Evolutionary conservation across 371 early-diverging fungal genomes (phyloP).

Genomic region (Basidiobolus meristosporus): DNA sequence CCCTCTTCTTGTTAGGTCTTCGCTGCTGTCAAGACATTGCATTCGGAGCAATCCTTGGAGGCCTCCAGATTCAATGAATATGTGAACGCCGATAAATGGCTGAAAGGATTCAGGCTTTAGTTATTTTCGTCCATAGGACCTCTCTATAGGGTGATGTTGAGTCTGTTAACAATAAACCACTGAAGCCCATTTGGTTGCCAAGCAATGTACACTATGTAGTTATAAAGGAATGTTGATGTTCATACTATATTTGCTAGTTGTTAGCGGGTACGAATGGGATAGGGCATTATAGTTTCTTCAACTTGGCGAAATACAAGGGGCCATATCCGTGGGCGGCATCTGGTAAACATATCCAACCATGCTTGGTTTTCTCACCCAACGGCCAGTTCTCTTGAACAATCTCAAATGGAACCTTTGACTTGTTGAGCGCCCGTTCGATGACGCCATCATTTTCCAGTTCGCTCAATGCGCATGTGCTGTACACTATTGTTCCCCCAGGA

Average conservation of each 20-base stretch:
- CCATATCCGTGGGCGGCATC: conserved; percentile 31
- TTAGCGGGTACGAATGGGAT: too few relatives aligned
- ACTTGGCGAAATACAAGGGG: conserved; percentile 26
- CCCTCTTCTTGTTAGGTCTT: conserved; percentile 1
- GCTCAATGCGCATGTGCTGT: conserved; percentile 53
- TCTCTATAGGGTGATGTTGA: too few relatives aligned
- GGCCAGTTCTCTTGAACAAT: conserved; percentile 10
- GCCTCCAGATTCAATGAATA: conserved; percentile 13
- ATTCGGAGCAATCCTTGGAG: conserved; percentile 7
- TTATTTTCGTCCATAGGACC: too few relatives aligned
- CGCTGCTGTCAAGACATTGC: conserved; percentile 10
- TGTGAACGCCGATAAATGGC: conserved; percentile 21
- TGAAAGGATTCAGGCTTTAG: too few relatives aligned
- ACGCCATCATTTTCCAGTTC: conserved; percentile 51
- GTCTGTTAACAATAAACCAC: too few relatives aligned
- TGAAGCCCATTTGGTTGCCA: too few relatives aligned
- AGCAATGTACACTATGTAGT: too few relatives aligned
- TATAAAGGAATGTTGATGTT: too few relatives aligned
- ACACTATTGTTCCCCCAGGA: conserved; percentile 36
- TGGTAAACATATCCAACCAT: conserved; percentile 35
- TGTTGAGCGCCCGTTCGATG: conserved; percentile 19
- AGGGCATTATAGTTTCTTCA: conserved; percentile 18
- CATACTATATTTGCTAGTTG: too few relatives aligned
- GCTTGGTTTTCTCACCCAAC: conserved; percentile 32
- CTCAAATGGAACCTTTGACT: conserved; percentile 16